Evolutionary conservation across 805 yeast genomes (phyloP), one percentile per base, ranked within the genome.

Genomic region (Debaryomyces castellii): DNA sequence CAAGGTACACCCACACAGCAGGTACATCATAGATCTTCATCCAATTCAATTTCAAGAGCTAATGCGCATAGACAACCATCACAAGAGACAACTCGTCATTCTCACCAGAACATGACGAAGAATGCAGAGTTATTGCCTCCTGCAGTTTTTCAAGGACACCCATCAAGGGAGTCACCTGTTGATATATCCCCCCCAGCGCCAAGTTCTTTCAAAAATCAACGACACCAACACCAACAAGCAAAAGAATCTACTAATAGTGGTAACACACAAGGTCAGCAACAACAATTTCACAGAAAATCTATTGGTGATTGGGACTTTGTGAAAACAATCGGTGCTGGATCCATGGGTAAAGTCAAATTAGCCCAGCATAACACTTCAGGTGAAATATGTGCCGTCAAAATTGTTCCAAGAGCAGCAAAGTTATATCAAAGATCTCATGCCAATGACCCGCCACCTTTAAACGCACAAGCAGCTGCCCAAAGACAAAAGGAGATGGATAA

Each of bases 261-360:
- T 33, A 24, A 22, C 50, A 42, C 22, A 45, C 51, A 27, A 14
- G 44, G 39, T 2, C 52, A 46, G 18, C 66, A 63, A 44, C 67
- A 73, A 51, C 82, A 78, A 54, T 87, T 87, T 55, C 92, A 90
- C 63, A 81, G 98, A 52, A 86, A 85, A 48, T 78, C 96, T 4
- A 85, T 92, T 44, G 99, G 98, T 11, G 97, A 94, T 53, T 92
- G 99, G 99, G 96, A 89, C 55, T 91, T 92, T 56, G 77, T 88
- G 47, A 89, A 89, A 66, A 90, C 97, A 2, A 87, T 94, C 39
- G 99, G 99, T 36, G 96, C 98, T 2, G 99, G 99, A 3, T 89
- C 97, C 0, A 94, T 94, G 99, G 99, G 99, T 48, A 95, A 92
- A 64, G 99, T 94, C 41, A 94, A 94, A 68, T 74, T 94, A 33